These are phyloP conservation scores for Cyberlindnera xishuangbannaensis DNA, from an alignment of 805 yeast species.

Conservation along the genomic window DNA sequence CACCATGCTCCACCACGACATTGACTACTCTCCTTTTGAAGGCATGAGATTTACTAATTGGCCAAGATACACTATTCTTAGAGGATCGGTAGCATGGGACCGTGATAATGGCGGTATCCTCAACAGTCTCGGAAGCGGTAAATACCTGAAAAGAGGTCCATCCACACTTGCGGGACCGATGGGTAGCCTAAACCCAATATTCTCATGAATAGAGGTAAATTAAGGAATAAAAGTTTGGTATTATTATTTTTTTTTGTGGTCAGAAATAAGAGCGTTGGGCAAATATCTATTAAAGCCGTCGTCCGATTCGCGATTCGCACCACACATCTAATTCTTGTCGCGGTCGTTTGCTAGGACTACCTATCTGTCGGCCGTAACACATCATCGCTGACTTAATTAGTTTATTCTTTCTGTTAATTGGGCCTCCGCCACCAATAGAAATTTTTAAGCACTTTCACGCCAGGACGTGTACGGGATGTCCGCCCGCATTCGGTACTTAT, in stretches of 20 bases:
- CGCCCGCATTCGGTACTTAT: conserved; percentile 12
- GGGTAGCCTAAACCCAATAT: conserved; percentile 19
- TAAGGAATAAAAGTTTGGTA: too few species aligned
- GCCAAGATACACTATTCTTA: conserved; percentile 39
- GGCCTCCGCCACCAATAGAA: too few species aligned
- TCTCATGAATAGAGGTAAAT: conserved; percentile 1
- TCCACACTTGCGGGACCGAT: conserved; percentile 21
- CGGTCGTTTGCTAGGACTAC: too few species aligned
- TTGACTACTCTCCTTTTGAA: conserved; percentile 37
- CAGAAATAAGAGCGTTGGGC: too few species aligned
- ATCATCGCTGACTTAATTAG: too few species aligned
- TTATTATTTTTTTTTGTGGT: too few species aligned
- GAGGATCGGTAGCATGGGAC: conserved; percentile 32
- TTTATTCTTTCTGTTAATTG: too few species aligned
- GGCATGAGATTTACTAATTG: conserved; percentile 37
- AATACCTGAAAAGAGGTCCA: conserved; percentile 25
- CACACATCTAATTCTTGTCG: too few species aligned
- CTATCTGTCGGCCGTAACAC: background rate
- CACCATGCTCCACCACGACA: conserved; percentile 30
- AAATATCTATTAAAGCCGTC: too few species aligned
- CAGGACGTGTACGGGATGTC: too few species aligned
- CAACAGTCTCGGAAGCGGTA: conserved; percentile 20
- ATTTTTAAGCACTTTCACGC: too few species aligned
- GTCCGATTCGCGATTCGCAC: too few species aligned
- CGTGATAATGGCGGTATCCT: conserved; percentile 22